Conservation (phyloP, 2,329 filamentous ascomycete species). For the Fusarium sterilihyphosum region DNA sequence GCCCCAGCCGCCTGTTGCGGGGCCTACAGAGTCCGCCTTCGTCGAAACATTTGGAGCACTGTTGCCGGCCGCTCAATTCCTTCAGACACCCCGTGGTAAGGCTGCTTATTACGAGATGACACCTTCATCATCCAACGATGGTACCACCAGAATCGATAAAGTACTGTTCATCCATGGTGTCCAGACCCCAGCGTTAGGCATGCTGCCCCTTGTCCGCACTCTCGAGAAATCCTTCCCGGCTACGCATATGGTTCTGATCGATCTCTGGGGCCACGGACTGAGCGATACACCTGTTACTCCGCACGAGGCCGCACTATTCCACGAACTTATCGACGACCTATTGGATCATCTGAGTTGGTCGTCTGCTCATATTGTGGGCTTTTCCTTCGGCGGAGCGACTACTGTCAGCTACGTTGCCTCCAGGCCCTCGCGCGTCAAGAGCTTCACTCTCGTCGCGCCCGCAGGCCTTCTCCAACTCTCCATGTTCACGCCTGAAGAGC, state of each 20-base stretch:
- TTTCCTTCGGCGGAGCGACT: slow-evolving; percentile 58
- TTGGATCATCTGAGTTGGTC: slow-evolving; percentile 54
- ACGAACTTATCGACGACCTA: slow-evolving; percentile 51
- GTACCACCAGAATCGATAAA: slow-evolving; percentile 15
- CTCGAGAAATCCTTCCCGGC: slow-evolving; percentile 50
- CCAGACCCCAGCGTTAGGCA: slow-evolving; percentile 60
- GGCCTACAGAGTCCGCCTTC: slow-evolving; percentile 51
- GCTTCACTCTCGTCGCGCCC: slow-evolving; percentile 56
- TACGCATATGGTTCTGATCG: slow-evolving; percentile 55
- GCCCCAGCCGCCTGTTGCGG: slow-evolving; percentile 41
- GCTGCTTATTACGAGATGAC: slow-evolving; percentile 53
- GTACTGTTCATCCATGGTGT: slow-evolving; percentile 62
- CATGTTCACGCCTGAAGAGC: slow-evolving; percentile 43
- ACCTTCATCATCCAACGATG: slow-evolving; percentile 2
- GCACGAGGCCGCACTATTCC: slow-evolving; percentile 55
- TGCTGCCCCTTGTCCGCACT: slow-evolving; percentile 53
- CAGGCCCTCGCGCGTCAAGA: slow-evolving; percentile 44
- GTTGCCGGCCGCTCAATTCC: slow-evolving; percentile 50
- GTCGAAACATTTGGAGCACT: slow-evolving; percentile 50
- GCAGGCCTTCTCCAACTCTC: slow-evolving; percentile 52
- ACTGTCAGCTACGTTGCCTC: slow-evolving; percentile 51
- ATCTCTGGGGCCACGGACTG: slow-evolving; percentile 65
- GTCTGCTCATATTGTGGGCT: slow-evolving; percentile 57
- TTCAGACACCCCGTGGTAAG: slow-evolving; percentile 47
- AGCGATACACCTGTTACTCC: slow-evolving; percentile 56